phyloP scores from a whole-genome alignment of 2,329 filamentous ascomycete species.

The Sporothrix variecibatus region DNA sequence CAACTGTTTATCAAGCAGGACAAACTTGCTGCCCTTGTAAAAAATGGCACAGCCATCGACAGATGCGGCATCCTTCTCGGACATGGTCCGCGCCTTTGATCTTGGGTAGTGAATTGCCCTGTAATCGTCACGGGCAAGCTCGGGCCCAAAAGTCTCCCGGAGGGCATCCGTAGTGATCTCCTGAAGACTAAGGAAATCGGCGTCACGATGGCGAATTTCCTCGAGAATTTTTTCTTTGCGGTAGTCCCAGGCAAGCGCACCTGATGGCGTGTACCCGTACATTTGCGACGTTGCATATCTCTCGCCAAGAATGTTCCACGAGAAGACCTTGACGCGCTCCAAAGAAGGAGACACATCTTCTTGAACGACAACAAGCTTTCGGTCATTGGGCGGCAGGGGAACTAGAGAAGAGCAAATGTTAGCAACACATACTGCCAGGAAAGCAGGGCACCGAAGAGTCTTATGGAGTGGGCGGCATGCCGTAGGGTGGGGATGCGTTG shows the following conservation, averaged over 20 bases:
- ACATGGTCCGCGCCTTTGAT: conserved; percentile 87
- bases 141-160: conserved; percentile 86
- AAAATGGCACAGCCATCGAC: conserved; percentile 97
- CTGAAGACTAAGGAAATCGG: conserved; percentile 90
- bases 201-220: conserved; percentile 75
- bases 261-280: conserved; percentile 87
- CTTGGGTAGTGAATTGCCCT: conserved; percentile 93
- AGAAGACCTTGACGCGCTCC: conserved; percentile 81
- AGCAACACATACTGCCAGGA: neutral
- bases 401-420: conserved; percentile 50
- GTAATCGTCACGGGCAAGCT: conserved; percentile 84
- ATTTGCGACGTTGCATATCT: conserved; percentile 82
- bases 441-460: neutral
- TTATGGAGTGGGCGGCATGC: neutral
- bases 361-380: conserved; percentile 77
- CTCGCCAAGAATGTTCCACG: conserved; percentile 95
- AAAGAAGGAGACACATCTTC: conserved; percentile 60
- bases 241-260: conserved; percentile 83
- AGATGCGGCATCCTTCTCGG: conserved; percentile 80
- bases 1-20: conserved; percentile 89
- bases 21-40: conserved; percentile 83
- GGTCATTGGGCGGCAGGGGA: conserved; percentile 72
- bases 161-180: conserved; percentile 92
- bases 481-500: neutral
- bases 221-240: conserved; percentile 79